These are phyloP conservation scores for Telfairia occidentalis DNA, from an alignment of 331 rosid genomes.

Conservation along the genomic window DNA sequence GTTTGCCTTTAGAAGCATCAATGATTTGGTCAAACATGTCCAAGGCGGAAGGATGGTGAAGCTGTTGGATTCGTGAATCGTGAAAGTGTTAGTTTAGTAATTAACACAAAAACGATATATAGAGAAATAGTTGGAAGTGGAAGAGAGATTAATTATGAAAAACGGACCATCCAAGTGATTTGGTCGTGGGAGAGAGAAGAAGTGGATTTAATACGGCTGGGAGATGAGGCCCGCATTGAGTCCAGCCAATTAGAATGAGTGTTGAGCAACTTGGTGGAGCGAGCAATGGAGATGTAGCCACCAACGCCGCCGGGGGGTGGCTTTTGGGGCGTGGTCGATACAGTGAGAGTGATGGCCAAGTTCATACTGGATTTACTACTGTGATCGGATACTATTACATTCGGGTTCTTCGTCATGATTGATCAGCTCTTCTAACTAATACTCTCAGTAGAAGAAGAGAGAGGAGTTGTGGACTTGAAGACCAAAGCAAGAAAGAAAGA, in stretches of 20 bases:
- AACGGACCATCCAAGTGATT: constrained; percentile 64
- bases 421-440: not conserved
- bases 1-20: constrained; percentile 70
- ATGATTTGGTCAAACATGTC: constrained; percentile 69
- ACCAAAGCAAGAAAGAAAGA: not conserved
- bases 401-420: constrained; percentile 45
- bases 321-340: constrained; percentile 33
- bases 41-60: constrained; percentile 74
- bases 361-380: constrained; percentile 25
- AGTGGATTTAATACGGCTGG: constrained; percentile 40
- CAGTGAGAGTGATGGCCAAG: constrained; percentile 23
- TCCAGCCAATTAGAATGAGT: constrained; percentile 80
- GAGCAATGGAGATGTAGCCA: constrained; percentile 45
- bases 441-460: not conserved
- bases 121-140: not conserved
- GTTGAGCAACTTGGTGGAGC: constrained; percentile 34
- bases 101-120: not conserved
- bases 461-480: not conserved
- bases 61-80: constrained; percentile 26
- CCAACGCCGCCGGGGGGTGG: constrained; percentile 20
- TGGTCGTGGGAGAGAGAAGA: constrained; percentile 36
- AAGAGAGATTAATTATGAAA: no score
- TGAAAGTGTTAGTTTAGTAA: not conserved
- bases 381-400: constrained; percentile 38
- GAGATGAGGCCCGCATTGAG: constrained; percentile 91